Conservation (phyloP, 2,329 filamentous ascomycete genomes). For the Epichloe hybrida region DNA sequence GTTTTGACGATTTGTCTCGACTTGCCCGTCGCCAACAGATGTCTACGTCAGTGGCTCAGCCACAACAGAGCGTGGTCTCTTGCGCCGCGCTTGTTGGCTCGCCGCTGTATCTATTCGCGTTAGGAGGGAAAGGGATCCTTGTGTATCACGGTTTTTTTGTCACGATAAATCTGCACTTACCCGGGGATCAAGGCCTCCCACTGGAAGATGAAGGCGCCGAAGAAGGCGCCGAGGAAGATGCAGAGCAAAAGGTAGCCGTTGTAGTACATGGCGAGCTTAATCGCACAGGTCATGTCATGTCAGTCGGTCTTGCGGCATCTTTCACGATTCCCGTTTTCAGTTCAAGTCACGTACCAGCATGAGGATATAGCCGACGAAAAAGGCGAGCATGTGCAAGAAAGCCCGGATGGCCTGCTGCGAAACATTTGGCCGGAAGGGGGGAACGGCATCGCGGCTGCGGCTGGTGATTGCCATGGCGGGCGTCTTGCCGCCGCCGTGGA, state of each 20-base stretch:
- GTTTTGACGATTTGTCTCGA: neutral
- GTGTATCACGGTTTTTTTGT: too few relatives aligned
- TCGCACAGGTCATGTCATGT: neutral
- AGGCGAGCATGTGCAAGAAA: constrained; percentile 54
- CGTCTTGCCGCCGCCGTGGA: constrained; percentile 11
- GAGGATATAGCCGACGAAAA: constrained; percentile 64
- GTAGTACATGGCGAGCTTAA: constrained; percentile 41
- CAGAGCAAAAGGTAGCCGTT: constrained; percentile 68
- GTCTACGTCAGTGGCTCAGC: constrained; percentile 11
- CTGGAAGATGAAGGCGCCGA: constrained; percentile 60
- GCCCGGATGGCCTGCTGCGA: constrained; percentile 55
- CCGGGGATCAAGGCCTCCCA: constrained; percentile 42
- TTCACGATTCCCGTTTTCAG: too few relatives aligned
- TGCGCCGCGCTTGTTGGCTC: constrained; percentile 21
- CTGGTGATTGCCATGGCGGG: neutral
- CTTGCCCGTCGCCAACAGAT: too few relatives aligned
- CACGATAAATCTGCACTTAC: constrained; percentile 10
- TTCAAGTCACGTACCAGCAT: constrained; percentile 39
- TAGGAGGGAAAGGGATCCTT: neutral
- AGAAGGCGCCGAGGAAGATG: constrained; percentile 62
- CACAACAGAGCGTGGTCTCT: constrained; percentile 29
- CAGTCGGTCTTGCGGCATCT: neutral
- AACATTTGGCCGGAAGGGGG: constrained; percentile 41
- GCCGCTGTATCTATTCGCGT: neutral
- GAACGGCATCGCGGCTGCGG: constrained; percentile 6